phyloP scores from a whole-genome alignment of 305 asterid genomes.

The Coffea humblotiana region DNA sequence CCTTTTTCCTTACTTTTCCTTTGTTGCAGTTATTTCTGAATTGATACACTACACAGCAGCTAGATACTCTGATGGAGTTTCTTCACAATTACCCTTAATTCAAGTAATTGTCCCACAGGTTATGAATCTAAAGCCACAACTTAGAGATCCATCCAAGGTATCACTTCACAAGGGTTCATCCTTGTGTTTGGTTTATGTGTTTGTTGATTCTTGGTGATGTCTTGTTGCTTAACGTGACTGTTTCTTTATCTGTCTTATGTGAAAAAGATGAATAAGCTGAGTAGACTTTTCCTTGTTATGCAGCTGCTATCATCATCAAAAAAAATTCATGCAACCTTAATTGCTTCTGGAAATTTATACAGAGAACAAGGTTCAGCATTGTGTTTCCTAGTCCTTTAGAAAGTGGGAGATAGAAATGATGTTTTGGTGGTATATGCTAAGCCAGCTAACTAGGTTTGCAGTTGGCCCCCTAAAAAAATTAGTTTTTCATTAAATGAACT shows the following conservation, averaged over 20 bases:
- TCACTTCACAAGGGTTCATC: slow-evolving; percentile 18
- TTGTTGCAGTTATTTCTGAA: slow-evolving; percentile 88
- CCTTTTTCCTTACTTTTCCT: background rate
- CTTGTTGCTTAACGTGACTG: background rate
- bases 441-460: background rate
- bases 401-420: background rate
- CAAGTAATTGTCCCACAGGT: slow-evolving; percentile 91
- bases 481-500: background rate
- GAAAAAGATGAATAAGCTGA: background rate
- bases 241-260: background rate
- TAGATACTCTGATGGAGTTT: slow-evolving; percentile 62
- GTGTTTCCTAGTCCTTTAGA: background rate
- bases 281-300: background rate
- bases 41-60: slow-evolving; percentile 86
- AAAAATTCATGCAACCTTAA: background rate
- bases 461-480: too few species aligned
- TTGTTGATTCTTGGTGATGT: background rate
- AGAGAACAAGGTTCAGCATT: background rate
- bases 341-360: background rate
- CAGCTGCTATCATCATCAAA: background rate
- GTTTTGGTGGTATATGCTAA: background rate
- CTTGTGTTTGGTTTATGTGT: slow-evolving; percentile 10
- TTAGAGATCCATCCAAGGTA: slow-evolving; percentile 95
- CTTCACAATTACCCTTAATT: slow-evolving; percentile 85
- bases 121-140: slow-evolving; percentile 81